Evolutionary conservation across 2,329 filamentous ascomycete species (phyloP), one percentile per base, ranked within the genome.

Genomic region (Diaporthe destruens): DNA sequence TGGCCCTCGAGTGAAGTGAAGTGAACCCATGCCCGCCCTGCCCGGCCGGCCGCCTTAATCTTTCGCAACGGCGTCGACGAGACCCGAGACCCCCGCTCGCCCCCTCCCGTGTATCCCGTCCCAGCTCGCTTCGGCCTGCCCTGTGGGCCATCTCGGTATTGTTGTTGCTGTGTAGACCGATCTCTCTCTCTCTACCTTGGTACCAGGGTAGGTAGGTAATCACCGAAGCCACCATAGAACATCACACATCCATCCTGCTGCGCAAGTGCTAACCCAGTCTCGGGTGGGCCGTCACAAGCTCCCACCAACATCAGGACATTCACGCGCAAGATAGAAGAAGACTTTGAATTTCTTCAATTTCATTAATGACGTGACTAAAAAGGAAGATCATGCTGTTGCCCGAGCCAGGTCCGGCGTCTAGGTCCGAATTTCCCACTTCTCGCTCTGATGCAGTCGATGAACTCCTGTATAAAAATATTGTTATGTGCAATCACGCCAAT

Each of bases 331-430:
- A 2, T n/a, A 6, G 16, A 7, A 9, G 16, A 32, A 49, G 11
- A n/a, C 1, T 18, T 42, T 20, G 18, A 5, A 68, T n/a, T 39
- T 49, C 6, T 25, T 32, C 20, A 36, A 36, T 25, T 49, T 36
- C 55, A 51, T 59, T 18, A 51, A 57, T 56, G 51, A 69, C 51
- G 42, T 69, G 42, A 59, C 54, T 49, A 57, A 32, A 32, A 36
- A 49, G 39, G 36, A 39, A 57, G 32, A 59, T 55, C 55, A 59
- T 69, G 67, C 44, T 51, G 54, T 12, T 39, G 36, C 25, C 42
- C 49, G 25, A 59, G 54, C 54, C 36, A 44, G 51, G 54, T 61
- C 65, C 56, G 65, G 65, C 55, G 47, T 69, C 65, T 69, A 44
- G 36, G 51, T 44, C 65, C 51, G 42, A 39, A 12, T 51, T 25